A percentile compares a stretch with the other conserved stretches of the same genome.
phyloP scores from a whole-genome alignment of 2,329 filamentous ascomycete genomes.

The Arachnopeziza araneosa region DNA sequence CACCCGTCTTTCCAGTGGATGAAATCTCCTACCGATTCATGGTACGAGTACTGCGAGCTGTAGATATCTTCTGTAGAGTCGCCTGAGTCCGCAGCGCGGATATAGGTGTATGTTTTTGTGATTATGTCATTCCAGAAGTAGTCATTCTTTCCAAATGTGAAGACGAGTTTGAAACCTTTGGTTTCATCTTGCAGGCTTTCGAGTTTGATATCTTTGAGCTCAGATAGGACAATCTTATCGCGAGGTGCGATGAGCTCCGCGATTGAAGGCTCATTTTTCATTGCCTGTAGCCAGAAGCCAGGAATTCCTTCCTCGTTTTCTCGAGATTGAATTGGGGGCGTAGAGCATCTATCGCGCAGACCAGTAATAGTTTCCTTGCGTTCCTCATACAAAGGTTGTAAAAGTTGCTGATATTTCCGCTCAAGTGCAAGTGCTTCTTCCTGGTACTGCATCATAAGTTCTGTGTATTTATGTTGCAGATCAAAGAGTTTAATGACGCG shows the following conservation, averaged over 20 bases:
- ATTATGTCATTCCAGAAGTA: background rate
- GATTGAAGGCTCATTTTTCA: constrained; percentile 3
- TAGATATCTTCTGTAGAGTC: background rate
- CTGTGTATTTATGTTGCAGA: background rate
- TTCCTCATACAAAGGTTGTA: background rate
- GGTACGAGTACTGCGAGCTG: background rate
- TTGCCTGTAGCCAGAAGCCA: constrained; percentile 1
- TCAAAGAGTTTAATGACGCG: background rate
- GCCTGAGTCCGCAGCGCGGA: background rate
- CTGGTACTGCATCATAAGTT: background rate
- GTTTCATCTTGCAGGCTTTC: background rate
- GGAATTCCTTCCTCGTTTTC: background rate
- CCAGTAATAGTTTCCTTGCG: background rate
- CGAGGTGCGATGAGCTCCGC: background rate
- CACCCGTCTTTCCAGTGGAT: background rate
- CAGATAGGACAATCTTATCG: background rate
- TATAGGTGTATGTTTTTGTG: constrained; percentile 1
- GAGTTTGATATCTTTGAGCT: background rate
- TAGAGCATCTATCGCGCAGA: background rate
- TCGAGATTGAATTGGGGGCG: background rate
- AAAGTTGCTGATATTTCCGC: background rate
- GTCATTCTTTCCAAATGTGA: background rate
- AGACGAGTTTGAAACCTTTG: background rate
- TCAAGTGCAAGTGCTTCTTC: constrained; percentile 1
- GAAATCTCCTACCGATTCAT: background rate